phyloP scores from a whole-genome alignment of 768 basidiomycete genomes.

The Cytidiella melzeri region DNA sequence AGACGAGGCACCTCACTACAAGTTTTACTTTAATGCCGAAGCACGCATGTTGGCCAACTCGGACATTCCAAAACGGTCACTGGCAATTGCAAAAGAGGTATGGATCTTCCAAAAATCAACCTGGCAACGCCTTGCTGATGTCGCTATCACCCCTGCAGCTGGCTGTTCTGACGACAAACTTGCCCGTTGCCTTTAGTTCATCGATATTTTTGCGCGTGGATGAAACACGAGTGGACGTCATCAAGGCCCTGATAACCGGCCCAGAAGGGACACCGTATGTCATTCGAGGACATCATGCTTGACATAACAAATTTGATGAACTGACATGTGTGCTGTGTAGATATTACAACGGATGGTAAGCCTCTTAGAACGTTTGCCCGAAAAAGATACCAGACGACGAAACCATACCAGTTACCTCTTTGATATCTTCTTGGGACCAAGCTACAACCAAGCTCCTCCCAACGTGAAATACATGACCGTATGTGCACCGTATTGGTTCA shows the following conservation, averaged over 20 bases:
- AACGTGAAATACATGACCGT: constrained; percentile 68
- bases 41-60: constrained; percentile 79
- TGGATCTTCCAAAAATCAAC: neutral
- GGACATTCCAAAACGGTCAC: constrained; percentile 84
- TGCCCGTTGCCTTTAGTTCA: constrained; percentile 94
- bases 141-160: constrained; percentile 42
- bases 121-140: constrained; percentile 27
- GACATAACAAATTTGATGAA: constrained; percentile 1
- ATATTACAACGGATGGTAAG: constrained; percentile 88
- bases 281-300: neutral
- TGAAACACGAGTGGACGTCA: constrained; percentile 85
- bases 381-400: neutral
- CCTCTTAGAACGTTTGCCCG: constrained; percentile 9
- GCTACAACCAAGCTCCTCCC: constrained; percentile 85
- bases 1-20: constrained; percentile 65
- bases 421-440: constrained; percentile 88
- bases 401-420: constrained; percentile 53
- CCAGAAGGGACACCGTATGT: constrained; percentile 91
- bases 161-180: constrained; percentile 86
- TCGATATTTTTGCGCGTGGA: constrained; percentile 92
- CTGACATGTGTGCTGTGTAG: constrained; percentile 33
- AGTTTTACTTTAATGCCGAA: constrained; percentile 78
- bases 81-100: constrained; percentile 90
- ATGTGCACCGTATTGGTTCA: constrained; percentile 15
- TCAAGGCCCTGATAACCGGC: constrained; percentile 88